These are phyloP conservation scores for Solanum verrucosum DNA, from an alignment of 257 asterid species.

Conservation along the genomic window DNA sequence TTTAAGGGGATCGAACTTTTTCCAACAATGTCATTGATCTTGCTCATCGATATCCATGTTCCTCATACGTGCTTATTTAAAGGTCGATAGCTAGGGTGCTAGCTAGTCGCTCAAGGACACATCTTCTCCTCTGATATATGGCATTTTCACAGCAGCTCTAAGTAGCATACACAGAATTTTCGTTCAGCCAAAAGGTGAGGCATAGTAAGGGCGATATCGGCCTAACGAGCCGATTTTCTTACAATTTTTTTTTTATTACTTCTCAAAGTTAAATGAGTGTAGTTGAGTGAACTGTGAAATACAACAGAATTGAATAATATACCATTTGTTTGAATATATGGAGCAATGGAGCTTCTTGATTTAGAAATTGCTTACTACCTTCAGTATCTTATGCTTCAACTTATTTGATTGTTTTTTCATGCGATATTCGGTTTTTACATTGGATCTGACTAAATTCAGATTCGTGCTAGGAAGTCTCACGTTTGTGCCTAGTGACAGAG, in stretches of 20 bases:
- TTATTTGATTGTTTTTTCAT: no score
- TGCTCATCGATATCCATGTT: background rate
- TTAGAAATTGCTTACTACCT: background rate
- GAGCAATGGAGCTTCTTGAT: background rate
- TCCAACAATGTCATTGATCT: background rate
- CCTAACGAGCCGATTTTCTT: background rate
- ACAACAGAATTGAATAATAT: background rate
- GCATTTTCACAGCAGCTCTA: background rate
- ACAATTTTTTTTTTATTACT: background rate
- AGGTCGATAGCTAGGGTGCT: background rate
- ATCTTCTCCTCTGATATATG: background rate
- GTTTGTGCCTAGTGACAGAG: no score
- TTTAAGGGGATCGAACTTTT: conserved; percentile 3
- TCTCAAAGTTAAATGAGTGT: background rate
- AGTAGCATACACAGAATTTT: background rate
- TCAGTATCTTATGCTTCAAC: background rate
- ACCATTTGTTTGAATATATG: background rate
- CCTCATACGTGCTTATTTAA: background rate
- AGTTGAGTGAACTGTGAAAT: background rate
- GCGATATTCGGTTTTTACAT: background rate
- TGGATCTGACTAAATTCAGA: background rate
- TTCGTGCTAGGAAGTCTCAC: no score
- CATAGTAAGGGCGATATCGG: background rate
- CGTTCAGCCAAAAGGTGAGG: background rate
- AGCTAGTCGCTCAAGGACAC: background rate